phyloP scores from a whole-genome alignment of 768 basidiomycete species.

The Rhodotorula toruloides region DNA sequence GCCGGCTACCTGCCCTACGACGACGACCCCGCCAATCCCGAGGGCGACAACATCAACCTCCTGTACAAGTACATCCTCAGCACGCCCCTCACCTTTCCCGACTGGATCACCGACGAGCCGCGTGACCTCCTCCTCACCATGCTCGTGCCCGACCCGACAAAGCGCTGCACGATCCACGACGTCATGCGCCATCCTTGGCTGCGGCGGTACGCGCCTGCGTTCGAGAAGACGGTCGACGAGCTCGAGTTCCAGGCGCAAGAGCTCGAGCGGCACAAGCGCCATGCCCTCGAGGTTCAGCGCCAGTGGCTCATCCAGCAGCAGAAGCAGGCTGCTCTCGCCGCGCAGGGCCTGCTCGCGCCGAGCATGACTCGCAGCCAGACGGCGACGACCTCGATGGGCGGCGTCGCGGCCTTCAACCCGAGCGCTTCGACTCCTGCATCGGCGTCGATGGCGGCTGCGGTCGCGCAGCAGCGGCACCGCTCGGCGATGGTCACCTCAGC shows the following conservation, averaged over 20 bases:
- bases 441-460: not conserved
- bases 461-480: constrained; percentile 24
- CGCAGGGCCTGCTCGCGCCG: constrained; percentile 31
- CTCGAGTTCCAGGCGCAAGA: constrained; percentile 75
- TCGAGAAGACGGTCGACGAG: constrained; percentile 67
- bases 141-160: constrained; percentile 86
- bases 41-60: constrained; percentile 98
- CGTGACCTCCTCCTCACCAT: constrained; percentile 78
- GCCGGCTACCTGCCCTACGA: constrained; percentile 98
- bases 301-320: constrained; percentile 52
- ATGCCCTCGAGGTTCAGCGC: constrained; percentile 57
- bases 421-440: not conserved
- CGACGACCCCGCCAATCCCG: constrained; percentile 96
- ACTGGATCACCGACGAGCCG: constrained; percentile 79
- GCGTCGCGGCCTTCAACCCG: not conserved
- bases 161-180: constrained; percentile 65
- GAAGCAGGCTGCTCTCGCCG: constrained; percentile 27
- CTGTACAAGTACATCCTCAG: constrained; percentile 98
- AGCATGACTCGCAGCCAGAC: constrained; percentile 42
- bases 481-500: constrained; percentile 33
- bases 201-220: constrained; percentile 58
- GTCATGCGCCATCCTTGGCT: constrained; percentile 92
- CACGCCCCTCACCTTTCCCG: constrained; percentile 94
- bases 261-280: constrained; percentile 74
- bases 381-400: constrained; percentile 24